Evolutionary conservation across 768 basidiomycete genomes (phyloP).

Genomic region (Obba rivulosa): DNA sequence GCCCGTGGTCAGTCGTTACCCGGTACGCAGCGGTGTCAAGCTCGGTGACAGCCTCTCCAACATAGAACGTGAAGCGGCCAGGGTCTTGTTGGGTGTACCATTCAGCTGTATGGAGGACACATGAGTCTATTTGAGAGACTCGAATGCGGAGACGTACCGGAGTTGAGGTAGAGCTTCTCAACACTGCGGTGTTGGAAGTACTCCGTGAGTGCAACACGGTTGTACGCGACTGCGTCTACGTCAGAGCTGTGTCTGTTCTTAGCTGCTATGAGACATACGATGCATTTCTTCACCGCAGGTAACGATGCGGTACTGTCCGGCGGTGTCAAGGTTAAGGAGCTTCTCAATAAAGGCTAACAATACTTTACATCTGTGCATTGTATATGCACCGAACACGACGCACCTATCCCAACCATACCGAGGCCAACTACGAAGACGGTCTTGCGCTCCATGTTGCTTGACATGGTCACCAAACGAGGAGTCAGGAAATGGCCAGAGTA

Average conservation of each 20-base stretch:
- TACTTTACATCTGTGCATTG: not conserved
- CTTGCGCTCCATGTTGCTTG: conserved; percentile 15
- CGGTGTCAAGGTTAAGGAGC: conserved; percentile 50
- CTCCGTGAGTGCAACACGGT: conserved; percentile 52
- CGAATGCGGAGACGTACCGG: conserved; percentile 22
- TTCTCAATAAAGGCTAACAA: conserved; percentile 62
- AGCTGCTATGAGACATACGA: conserved; percentile 19
- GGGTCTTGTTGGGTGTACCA: conserved; percentile 62
- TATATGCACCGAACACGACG: conserved; percentile 2
- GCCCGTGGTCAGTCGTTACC: conserved; percentile 42
- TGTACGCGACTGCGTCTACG: conserved; percentile 40
- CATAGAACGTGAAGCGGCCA: conserved; percentile 46
- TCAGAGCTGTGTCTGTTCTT: not conserved
- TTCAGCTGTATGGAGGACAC: conserved; percentile 23
- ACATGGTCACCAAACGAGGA: not conserved
- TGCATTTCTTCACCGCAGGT: conserved; percentile 54
- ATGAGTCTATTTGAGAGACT: conserved; percentile 15
- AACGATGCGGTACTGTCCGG: conserved; percentile 43
- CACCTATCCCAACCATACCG: conserved; percentile 60
- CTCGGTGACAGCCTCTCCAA: conserved; percentile 41
- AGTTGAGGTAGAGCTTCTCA: conserved; percentile 56
- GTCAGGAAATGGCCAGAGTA: not conserved
- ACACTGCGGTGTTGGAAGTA: conserved; percentile 59
- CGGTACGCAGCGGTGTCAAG: conserved; percentile 34
- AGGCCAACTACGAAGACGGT: conserved; percentile 42